Evolutionary conservation across 352 stramenopile species (phyloP), one percentile per base, ranked within the genome.

Genomic region (Phytophthora sp.): DNA sequence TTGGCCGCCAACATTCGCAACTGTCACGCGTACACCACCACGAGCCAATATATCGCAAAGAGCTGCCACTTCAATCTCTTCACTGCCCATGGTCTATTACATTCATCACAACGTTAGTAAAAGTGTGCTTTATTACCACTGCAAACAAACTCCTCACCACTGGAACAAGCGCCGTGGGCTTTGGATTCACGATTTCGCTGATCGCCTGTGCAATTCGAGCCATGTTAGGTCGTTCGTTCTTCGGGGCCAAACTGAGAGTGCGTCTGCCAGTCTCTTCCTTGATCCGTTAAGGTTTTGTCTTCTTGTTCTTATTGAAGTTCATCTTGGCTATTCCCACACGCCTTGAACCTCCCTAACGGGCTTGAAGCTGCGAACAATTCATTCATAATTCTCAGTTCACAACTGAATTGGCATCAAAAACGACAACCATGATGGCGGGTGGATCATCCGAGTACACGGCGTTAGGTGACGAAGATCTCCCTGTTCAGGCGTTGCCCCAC

Each of bases 61-160:
- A 42, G 63, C 76, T 13, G 69, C 82, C 41, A 88, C 71, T 26
- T 93, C 82, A 8, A 93, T 90, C 39, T 93, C 84, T 63, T 90
- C 84, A 51, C 72, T 80, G 8, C 73, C 82, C 18, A 79, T 60
- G 1, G 80, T 72, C 81, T 90, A n/a, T n/a, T n/a, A 44, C 27
- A 41, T 35, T 49, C 16, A 33, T 27, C 30, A 52, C 9, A 45
- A 30, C 7, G 9, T 59, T 21, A 38, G 15, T 27, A 15, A 11
- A n/a, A 50, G 36, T 5, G 2, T 27, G 49, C 9, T 29, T 47
- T 21, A 41, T 53, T 23, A 24, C 16, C 9, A 31, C 18, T 53
- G 6, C 31, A 35, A 12, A n/a, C n/a, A n/a, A 46, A 82, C 64
- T 55, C 18, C 42, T 57, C 55, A 86, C 84, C 62, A 92, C 77